Evolutionary conservation across 2,329 filamentous ascomycete species (phyloP), one percentile per base, ranked within the genome.

Genomic region (Colletotrichum falcatum): DNA sequence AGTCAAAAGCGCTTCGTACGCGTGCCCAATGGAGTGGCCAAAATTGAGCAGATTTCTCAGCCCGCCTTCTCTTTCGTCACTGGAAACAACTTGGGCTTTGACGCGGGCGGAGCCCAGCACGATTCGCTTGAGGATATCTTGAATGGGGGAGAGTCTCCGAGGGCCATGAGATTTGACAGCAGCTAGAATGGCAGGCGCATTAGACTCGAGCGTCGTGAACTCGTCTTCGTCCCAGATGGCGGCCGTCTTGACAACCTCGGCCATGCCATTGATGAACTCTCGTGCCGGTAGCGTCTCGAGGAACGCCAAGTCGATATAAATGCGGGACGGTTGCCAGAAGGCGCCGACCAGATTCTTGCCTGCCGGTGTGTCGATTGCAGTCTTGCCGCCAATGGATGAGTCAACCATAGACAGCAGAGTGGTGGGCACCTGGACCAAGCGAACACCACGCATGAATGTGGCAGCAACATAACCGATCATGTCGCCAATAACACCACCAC

Each of bases 261-360:
- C 96, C 95, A 99, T 98, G 72, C 96, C 96, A 80, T 99, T 99
- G 82, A 98, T 94, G 78, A 99, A 95, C 82, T 99, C 95, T 74
- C 96, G 88, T 74, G 92, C 91, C 1, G 95, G 95, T 26, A 99
- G 85, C 1, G 94, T 97, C 79, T 97, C 94, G 65, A 99, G 86
- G 78, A 99, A 98, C 66, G 91, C 88, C 72, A 98, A 86, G 80
- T 99, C 96, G 76, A 99, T 95, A 82, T 97, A 99, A 74, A 98
- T 95, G 73, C 94, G 91, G 77, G 92, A 88, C 5, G 96, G 96
- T 80, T 99, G 96, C 95, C 95, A 98, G 82, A 99, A 98, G 42
- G 95, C 91, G 5, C 96, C 96, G 66, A 99, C 91, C 72, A 99
- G 83, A 79, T 99, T 99, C 86, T 99, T 99, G 71, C 96, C 96